These are phyloP conservation scores for Annulohypoxylon truncatum DNA, from an alignment of 2,329 filamentous ascomycete species.

Conservation along the genomic window DNA sequence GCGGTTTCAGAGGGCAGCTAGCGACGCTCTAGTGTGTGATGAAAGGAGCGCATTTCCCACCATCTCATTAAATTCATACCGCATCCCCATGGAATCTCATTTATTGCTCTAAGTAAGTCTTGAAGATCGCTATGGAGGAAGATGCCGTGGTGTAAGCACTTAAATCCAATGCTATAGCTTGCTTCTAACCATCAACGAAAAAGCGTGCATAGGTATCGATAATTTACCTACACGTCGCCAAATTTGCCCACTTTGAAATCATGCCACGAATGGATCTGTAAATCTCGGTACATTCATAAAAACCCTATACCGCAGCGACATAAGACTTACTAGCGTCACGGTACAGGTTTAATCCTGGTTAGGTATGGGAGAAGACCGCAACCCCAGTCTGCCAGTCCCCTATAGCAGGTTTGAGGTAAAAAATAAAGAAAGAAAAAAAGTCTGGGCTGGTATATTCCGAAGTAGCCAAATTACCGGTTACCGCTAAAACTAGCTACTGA, in stretches of 20 bases:
- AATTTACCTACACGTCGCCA: neutral
- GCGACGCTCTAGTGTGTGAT: neutral
- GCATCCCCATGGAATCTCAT: neutral
- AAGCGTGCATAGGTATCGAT: neutral
- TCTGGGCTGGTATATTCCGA: neutral
- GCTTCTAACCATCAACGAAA: neutral
- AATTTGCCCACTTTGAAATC: neutral
- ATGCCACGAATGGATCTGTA: neutral
- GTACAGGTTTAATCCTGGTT: neutral
- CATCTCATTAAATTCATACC: neutral
- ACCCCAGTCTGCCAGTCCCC: neutral
- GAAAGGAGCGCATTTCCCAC: neutral
- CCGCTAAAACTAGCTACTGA: neutral
- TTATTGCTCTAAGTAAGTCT: neutral
- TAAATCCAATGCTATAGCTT: neutral
- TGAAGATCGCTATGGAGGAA: neutral
- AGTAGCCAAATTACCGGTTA: neutral
- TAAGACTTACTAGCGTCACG: neutral
- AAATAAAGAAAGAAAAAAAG: neutral
- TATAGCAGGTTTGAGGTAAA: neutral
- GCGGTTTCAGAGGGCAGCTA: neutral
- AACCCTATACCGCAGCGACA: neutral
- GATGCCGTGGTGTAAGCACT: neutral
- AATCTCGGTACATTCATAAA: neutral
- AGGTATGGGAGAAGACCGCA: neutral